phyloP scores from a whole-genome alignment of 1,284 basidiomycete genomes.

The Ceraceosorus guamensis region DNA sequence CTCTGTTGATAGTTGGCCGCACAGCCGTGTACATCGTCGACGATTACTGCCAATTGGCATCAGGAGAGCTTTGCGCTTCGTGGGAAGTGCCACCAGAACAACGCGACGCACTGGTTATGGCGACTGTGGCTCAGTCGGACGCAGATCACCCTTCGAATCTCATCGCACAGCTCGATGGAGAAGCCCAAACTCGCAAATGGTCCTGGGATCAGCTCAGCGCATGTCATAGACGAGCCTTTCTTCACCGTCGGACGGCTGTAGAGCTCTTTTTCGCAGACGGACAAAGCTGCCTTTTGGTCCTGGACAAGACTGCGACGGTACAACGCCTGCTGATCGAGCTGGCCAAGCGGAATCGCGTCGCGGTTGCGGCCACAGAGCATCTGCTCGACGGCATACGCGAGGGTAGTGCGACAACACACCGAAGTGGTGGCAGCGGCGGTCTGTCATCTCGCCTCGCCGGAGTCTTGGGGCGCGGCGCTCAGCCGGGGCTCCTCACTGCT shows the following conservation, averaged over 20 bases:
- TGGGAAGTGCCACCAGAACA: constrained; percentile 74
- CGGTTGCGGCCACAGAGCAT: constrained; percentile 26
- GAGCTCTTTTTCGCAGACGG: constrained; percentile 49
- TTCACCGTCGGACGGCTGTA: constrained; percentile 35
- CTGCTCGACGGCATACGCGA: constrained; percentile 27
- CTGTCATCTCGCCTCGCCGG: constrained; percentile 27
- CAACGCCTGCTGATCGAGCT: constrained; percentile 28
- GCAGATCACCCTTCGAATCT: constrained; percentile 47
- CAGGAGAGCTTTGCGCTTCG: constrained; percentile 81
- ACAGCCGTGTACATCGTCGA: constrained; percentile 85
- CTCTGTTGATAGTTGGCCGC: constrained; percentile 75
- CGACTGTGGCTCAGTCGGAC: constrained; percentile 59
- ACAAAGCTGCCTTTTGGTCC: constrained; percentile 43
- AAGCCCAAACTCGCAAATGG: constrained; percentile 32
- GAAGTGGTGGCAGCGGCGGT: constrained; percentile 11
- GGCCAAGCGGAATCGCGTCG: constrained; percentile 21
- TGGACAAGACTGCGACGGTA: constrained; percentile 25
- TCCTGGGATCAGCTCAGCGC: constrained; percentile 25
- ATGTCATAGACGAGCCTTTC: constrained; percentile 31
- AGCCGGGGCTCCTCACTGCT: constrained; percentile 34
- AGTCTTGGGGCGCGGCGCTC: constrained; percentile 23
- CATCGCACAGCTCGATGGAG: constrained; percentile 21
- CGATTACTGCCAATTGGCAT: constrained; percentile 77
- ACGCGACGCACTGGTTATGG: constrained; percentile 53
- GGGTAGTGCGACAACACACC: too few species aligned